Evolutionary conservation across 192 early-diverging fungal species (phyloP), one percentile per base, ranked within the genome.

Genomic region (Entomortierella beljakovae): DNA sequence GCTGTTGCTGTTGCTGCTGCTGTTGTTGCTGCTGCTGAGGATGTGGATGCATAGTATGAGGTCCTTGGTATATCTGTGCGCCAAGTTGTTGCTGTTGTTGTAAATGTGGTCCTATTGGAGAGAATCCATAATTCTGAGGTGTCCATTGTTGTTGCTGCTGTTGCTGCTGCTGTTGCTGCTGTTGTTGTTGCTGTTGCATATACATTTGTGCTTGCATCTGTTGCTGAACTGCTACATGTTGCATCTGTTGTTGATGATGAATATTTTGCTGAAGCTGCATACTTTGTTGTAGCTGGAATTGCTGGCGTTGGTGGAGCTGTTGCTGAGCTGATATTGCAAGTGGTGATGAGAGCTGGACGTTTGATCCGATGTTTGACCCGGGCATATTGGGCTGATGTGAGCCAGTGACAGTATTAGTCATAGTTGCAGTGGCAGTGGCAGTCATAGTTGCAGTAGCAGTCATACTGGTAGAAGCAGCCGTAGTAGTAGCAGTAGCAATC

Each of bases 181-280:
- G 61, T 40, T 66, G 68, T 16, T 69, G 67, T 40, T 70, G 68
- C 6, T 60, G 58, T 20, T 70, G 68, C 68, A 60, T 33, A 25
- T 53, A 52, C 6, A 54, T 48, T 11, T 61, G 68, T 37, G 50
- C 49, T 40, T 66, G 64, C 35, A 29, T 33, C 35, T 66, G 64
- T 31, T 54, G 38, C 20, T 66, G 64, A 16, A 46, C 33, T 63
- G 62, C 29, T 38, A 53, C 28, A 42, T 40, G 23, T 58, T 67
- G 64, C 35, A 52, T 29, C 29, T 48, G 42, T 11, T 67, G 64
- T 18, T 57, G 64, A 13, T 56, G 64, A 2, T 42, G 37, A 32
- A 40, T 40, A 40, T 40, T 6, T 13, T 9, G 37, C 7, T 67
- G 64, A 7, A 33, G 55, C 53, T 67, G 62, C 38, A 48, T 38